A percentile compares a stretch with the other conserved stretches of the same genome.
Conservation (phyloP, 2,329 filamentous ascomycete species). For the Cordyceps javanica region DNA sequence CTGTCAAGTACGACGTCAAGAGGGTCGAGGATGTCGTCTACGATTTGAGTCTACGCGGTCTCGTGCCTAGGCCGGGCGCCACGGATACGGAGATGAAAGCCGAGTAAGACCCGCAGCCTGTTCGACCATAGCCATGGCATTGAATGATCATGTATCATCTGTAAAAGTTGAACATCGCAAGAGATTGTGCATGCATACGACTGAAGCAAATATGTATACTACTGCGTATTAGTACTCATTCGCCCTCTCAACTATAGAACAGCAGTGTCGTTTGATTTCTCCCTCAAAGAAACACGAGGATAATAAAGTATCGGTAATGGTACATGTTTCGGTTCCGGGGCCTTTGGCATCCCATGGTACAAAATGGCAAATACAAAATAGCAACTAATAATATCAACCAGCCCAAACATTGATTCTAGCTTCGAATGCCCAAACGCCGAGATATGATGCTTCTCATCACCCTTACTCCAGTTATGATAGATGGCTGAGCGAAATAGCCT, state of each 20-base stretch:
- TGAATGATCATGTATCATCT: not conserved
- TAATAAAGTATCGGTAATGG: not conserved
- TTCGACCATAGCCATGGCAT: not conserved
- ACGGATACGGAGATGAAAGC: conserved; percentile 34
- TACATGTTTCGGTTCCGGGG: not conserved
- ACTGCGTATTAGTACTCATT: not conserved
- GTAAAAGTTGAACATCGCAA: too few relatives aligned
- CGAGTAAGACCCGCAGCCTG: conserved; percentile 17
- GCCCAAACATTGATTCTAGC: not conserved
- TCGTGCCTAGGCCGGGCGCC: conserved; percentile 52
- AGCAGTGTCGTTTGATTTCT: not conserved
- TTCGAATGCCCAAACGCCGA: conserved; percentile 4
- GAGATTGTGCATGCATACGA: too few relatives aligned
- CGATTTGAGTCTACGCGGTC: conserved; percentile 79
- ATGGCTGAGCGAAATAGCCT: not conserved
- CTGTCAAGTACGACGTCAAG: conserved; percentile 96
- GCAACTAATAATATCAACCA: conserved; percentile 3
- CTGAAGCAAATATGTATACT: not conserved
- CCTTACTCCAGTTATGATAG: not conserved
- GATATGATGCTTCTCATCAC: not conserved
- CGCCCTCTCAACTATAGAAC: not conserved
- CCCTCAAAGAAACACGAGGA: not conserved
- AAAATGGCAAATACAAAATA: not conserved
- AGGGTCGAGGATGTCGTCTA: conserved; percentile 98
- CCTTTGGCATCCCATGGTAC: not conserved